Conservation (phyloP, 371 early-diverging fungal genomes). For the Mortierella sp. region DNA sequence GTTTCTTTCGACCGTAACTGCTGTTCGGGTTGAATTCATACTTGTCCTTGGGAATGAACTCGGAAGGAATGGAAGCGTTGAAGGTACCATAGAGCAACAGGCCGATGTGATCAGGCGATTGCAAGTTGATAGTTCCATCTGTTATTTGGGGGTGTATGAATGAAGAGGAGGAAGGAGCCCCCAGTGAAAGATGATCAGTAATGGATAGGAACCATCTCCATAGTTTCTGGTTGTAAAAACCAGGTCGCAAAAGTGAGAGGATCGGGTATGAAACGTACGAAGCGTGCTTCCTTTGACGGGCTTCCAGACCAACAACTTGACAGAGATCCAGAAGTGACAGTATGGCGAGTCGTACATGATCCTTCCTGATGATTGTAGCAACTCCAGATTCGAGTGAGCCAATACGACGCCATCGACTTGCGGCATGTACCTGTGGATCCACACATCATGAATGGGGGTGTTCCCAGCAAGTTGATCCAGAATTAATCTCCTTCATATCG, state of each 20-base stretch:
- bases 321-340: slow-evolving; percentile 79
- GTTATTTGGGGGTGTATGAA: neutral
- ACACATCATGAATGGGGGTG: neutral
- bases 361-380: slow-evolving; percentile 68
- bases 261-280: slow-evolving; percentile 56
- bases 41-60: slow-evolving; percentile 77
- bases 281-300: slow-evolving; percentile 77
- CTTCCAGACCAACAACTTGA: slow-evolving; percentile 82
- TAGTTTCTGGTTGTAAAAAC: too few species aligned
- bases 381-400: slow-evolving; percentile 76
- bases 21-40: slow-evolving; percentile 67
- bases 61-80: slow-evolving; percentile 92
- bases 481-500: too few species aligned
- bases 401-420: slow-evolving; percentile 91
- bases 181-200: too few species aligned
- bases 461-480: too few species aligned
- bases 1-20: slow-evolving; percentile 37
- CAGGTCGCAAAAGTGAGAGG: neutral
- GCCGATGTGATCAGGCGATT: slow-evolving; percentile 96
- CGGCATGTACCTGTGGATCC: slow-evolving; percentile 73
- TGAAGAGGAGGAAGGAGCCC: neutral
- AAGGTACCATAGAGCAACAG: slow-evolving; percentile 91
- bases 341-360: slow-evolving; percentile 89
- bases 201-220: too few species aligned
- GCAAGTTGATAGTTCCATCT: slow-evolving; percentile 91